Evolutionary conservation across 2,329 filamentous ascomycete genomes (phyloP).

Genomic region (Lithohypha guttulata): DNA sequence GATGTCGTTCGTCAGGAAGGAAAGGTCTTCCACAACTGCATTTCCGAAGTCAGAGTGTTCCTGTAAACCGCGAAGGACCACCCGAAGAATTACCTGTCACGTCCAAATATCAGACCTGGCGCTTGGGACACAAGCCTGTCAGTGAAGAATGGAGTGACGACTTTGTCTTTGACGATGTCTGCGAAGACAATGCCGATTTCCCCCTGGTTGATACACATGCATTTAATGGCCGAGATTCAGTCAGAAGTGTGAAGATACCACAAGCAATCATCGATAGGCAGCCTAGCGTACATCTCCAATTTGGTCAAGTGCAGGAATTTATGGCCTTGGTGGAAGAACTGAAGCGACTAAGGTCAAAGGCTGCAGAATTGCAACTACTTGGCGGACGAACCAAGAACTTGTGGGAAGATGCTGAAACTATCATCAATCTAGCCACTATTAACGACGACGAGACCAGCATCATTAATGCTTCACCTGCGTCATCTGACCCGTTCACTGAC

Average conservation of each 20-base stretch:
- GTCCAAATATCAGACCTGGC: slow-evolving; percentile 55
- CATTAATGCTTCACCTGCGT: slow-evolving; percentile 43
- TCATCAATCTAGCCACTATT: slow-evolving; percentile 55
- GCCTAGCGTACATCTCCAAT: slow-evolving; percentile 54
- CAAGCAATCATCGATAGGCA: slow-evolving; percentile 54
- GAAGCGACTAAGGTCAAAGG: slow-evolving; percentile 49
- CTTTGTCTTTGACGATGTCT: slow-evolving; percentile 51
- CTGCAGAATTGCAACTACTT: slow-evolving; percentile 42
- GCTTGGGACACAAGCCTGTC: slow-evolving; percentile 54
- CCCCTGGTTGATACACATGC: slow-evolving; percentile 28
- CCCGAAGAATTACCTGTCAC: slow-evolving; percentile 40
- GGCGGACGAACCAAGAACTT: slow-evolving; percentile 43
- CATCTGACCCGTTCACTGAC: slow-evolving; percentile 47
- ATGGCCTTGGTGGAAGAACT: slow-evolving; percentile 55
- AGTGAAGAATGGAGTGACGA: slow-evolving; percentile 61
- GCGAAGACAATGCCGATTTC: slow-evolving; percentile 28
- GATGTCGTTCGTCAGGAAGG: slow-evolving; percentile 47
- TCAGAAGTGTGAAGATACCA: slow-evolving; percentile 41
- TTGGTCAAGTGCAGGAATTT: slow-evolving; percentile 53
- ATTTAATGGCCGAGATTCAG: slow-evolving; percentile 15
- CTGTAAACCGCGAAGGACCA: slow-evolving; percentile 43
- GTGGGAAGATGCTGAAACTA: slow-evolving; percentile 56
- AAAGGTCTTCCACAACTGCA: slow-evolving; percentile 50
- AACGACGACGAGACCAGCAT: slow-evolving; percentile 48
- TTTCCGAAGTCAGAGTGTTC: slow-evolving; percentile 56